Percentiles rank a stretch among this genome's conserved stretches.
Evolutionary conservation across 352 stramenopile genomes (phyloP).

Genomic region (Phytophthora colocasiae): DNA sequence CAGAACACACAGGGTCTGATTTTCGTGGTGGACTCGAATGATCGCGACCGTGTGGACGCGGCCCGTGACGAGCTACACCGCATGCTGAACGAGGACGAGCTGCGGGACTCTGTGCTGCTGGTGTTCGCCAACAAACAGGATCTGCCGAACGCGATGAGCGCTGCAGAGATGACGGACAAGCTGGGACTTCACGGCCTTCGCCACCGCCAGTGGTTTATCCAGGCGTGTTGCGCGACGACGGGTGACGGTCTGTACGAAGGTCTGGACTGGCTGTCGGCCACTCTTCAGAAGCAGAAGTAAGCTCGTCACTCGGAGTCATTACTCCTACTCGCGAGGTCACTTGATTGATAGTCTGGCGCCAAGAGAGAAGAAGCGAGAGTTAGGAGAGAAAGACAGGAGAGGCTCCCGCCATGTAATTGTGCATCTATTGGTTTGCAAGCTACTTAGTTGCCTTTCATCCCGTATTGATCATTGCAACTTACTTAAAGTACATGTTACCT

Average conservation of each 20-base stretch:
- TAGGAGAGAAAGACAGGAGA: conserved; percentile 31
- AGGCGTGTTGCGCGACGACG: conserved; percentile 99
- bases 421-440: conserved; percentile 47
- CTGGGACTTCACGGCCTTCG: conserved; percentile 96
- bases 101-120: conserved; percentile 96
- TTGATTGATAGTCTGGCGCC: conserved; percentile 4
- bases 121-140: conserved; percentile 99
- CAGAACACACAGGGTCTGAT: conserved; percentile 99
- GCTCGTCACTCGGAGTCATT: conserved; percentile 13
- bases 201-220: conserved; percentile 99
- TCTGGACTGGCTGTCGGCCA: conserved; percentile 97
- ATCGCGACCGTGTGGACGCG: conserved; percentile 97
- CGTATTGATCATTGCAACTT: neutral
- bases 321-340: conserved; percentile 15
- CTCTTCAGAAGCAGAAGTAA: conserved; percentile 87
- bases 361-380: conserved; percentile 25
- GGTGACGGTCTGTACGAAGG: conserved; percentile 99
- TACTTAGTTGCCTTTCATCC: neutral
- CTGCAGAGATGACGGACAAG: conserved; percentile 99
- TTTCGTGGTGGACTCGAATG: conserved; percentile 99
- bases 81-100: conserved; percentile 99
- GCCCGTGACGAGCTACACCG: conserved; percentile 97
- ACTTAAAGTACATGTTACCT: too few relatives aligned
- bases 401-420: conserved; percentile 44
- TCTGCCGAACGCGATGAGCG: conserved; percentile 95